A percentile compares a stretch with the other conserved stretches of the same genome.
phyloP scores from a whole-genome alignment of 208 protist species.

The Acanthamoeba triangularis region DNA sequence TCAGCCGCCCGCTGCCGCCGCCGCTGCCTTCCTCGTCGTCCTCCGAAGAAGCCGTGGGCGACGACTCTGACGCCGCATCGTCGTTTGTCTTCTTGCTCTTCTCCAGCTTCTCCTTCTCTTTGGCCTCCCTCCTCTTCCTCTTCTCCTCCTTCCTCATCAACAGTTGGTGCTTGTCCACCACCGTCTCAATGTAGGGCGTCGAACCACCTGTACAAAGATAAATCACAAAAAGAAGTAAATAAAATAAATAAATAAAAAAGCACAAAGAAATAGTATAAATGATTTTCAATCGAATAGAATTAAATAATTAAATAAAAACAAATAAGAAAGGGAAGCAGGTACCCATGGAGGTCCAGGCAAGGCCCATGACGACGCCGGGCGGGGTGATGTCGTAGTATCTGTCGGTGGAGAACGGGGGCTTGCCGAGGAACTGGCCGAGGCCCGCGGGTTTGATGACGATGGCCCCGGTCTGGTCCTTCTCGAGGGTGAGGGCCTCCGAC shows the following conservation, averaged over 20 bases:
- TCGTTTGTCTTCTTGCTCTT: not conserved
- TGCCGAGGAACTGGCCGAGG: conserved; percentile 18
- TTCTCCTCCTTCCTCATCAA: conserved; percentile 15
- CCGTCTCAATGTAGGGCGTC: conserved; percentile 90
- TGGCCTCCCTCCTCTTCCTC: not conserved
- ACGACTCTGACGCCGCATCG: not conserved
- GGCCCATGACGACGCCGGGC: conserved; percentile 93
- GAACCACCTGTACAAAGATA: conserved; percentile 78
- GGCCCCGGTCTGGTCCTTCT: not conserved
- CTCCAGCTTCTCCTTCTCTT: conserved; percentile 48
- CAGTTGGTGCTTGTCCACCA: conserved; percentile 64
- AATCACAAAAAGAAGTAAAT: not conserved
- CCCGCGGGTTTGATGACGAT: conserved; percentile 2
- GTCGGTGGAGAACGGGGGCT: conserved; percentile 2
- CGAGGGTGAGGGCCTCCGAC: not conserved
- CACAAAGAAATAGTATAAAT: not conserved
- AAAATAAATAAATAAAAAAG: not conserved
- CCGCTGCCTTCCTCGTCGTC: not conserved
- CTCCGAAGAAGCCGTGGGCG: not conserved
- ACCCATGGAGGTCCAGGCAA: conserved; percentile 93
- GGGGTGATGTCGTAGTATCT: conserved; percentile 87
- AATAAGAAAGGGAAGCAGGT: not conserved
- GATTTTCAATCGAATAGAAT: conserved; percentile 35
- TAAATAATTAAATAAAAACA: not conserved
- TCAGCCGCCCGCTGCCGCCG: conserved; percentile 84